Base-by-base conservation (phyloP, 345 rosid genomes). In the Rhodamnia argentea region DNA sequence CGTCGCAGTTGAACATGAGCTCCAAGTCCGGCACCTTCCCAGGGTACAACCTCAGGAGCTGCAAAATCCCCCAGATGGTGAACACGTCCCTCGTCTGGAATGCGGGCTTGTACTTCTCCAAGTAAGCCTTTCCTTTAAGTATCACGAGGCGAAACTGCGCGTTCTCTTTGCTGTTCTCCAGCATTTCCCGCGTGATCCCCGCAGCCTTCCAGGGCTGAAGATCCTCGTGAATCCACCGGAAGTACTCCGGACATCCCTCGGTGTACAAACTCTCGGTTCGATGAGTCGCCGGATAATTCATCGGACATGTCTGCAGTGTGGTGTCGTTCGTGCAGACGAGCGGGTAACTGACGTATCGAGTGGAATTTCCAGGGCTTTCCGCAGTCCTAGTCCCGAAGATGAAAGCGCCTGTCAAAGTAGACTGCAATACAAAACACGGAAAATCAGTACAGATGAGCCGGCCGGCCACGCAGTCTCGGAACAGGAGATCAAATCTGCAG, bases 21-120 rank as follows among this genome's bases (percentile, higher is more conserved):
- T 89, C 92, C 70, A 91, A 82, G 59, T 91, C 90, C 20, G 92
- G 91, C 51, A 91, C 44, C 87, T 86, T 88, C 15, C 89, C 89
- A 5, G 92, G 92, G 53, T 89, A 87, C 86, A 47, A 10, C 70
- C 92, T 88, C 3, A 89, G 78, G 52, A 91, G 89, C 87, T 91
- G 91, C 24, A 91, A n/a, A 24, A 91, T 85, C 10, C 90, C 92
- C 92, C 92, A 91, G 37, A 91, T 47, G 16, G 87, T 88, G 86
- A 91, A 89, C 57, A 82, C 82, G 76, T 88, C 92, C 56, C 92
- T 87, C 2, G 87, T 88, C 75, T 91, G 90, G 47, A 86, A 86
- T 7, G 90, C 89, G 23, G 87, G 55, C 86, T 84, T 86, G 42
- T 78, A 88, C 20, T 82, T 87, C 84, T 91, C 88, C 47, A 91